phyloP scores from a whole-genome alignment of 805 yeast genomes.

The Clavispora vitiphila region DNA sequence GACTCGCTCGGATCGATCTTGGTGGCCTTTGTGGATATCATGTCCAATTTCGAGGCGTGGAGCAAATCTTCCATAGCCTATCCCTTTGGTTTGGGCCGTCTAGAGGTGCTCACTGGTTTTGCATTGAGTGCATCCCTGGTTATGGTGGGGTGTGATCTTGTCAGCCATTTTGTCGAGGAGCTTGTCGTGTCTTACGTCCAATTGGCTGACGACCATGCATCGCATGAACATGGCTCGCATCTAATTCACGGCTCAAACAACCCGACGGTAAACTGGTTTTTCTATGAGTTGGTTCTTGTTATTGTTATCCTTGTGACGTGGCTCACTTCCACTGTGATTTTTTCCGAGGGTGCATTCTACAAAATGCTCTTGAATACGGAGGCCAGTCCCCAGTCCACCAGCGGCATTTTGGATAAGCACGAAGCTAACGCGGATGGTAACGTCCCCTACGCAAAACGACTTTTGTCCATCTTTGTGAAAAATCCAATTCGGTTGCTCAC shows the following conservation, averaged over 20 bases:
- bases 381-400: neutral
- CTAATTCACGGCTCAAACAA: slow-evolving; percentile 32
- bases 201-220: slow-evolving; percentile 10
- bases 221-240: slow-evolving; percentile 29
- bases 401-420: neutral
- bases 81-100: slow-evolving; percentile 92
- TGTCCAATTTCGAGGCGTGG: slow-evolving; percentile 95
- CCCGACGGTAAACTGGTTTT: slow-evolving; percentile 18
- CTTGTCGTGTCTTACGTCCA: slow-evolving; percentile 38
- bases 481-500: slow-evolving; percentile 47
- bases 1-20: slow-evolving; percentile 76
- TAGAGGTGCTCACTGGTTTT: slow-evolving; percentile 83
- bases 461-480: slow-evolving; percentile 9
- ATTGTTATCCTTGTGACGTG: slow-evolving; percentile 19
- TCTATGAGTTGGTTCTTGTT: slow-evolving; percentile 24
- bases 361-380: slow-evolving; percentile 20
- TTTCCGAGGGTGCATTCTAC: slow-evolving; percentile 29
- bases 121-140: slow-evolving; percentile 78
- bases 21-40: slow-evolving; percentile 65
- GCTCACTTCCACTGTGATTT: slow-evolving; percentile 30
- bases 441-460: neutral
- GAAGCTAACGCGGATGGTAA: neutral
- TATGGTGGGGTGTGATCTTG: slow-evolving; percentile 86
- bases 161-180: slow-evolving; percentile 85
- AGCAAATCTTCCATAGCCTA: slow-evolving; percentile 69